A percentile compares a stretch with the other conserved stretches of the same genome.
These are phyloP conservation scores for Chrysoporthe puriensis DNA, from an alignment of 2,329 filamentous ascomycete genomes.

Conservation along the genomic window DNA sequence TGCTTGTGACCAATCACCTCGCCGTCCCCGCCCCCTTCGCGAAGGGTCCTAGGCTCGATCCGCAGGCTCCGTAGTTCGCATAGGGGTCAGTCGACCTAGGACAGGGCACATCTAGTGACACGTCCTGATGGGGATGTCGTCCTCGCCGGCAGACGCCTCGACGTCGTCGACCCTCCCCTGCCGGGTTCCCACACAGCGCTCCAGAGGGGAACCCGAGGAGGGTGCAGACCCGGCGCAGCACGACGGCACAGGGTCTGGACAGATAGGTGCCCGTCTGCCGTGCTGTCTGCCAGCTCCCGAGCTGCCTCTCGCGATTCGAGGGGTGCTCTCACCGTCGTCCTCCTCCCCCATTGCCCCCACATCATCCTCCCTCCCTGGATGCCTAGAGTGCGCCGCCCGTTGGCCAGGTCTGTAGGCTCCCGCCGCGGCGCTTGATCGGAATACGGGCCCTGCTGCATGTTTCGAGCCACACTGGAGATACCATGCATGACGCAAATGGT, in stretches of 20 bases:
- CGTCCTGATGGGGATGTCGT: background rate
- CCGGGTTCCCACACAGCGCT: too few species aligned
- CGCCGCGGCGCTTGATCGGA: background rate
- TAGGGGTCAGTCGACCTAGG: conserved; percentile 12
- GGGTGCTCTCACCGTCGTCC: background rate
- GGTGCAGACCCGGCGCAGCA: background rate
- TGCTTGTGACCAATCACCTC: conserved; percentile 19
- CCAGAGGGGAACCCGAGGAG: too few species aligned
- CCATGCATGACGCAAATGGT: conserved; percentile 24
- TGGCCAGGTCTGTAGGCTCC: background rate
- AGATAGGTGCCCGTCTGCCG: background rate
- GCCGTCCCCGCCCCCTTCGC: conserved; percentile 7
- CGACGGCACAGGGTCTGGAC: background rate
- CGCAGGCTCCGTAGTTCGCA: conserved; percentile 8
- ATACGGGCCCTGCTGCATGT: conserved; percentile 24
- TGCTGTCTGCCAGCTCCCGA: background rate
- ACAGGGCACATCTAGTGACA: conserved; percentile 1
- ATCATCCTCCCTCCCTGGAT: background rate
- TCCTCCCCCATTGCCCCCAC: background rate
- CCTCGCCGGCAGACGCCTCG: background rate
- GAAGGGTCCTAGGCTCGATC: conserved; percentile 21
- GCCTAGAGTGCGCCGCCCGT: background rate
- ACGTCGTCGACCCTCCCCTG: background rate
- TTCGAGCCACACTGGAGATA: conserved; percentile 20
- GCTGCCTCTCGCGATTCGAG: background rate